Base-by-base conservation (phyloP, 208 protist species). In the Naegleria lovaniensis region DNA sequence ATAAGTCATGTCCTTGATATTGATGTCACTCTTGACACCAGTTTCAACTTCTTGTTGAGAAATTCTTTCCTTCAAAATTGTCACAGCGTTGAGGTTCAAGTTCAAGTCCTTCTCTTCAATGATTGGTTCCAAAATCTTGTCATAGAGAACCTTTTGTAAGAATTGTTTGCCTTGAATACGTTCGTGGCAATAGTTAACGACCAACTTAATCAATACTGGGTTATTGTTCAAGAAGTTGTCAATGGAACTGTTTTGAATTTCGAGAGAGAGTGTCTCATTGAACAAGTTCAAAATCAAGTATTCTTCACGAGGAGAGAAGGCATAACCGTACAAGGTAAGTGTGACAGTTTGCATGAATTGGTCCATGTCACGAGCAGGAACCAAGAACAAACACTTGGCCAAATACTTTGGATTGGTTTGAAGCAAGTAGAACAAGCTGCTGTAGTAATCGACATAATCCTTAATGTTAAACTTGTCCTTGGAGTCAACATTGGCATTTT, bases 341-440 rank as follows among this genome's bases (percentile, higher is more conserved):
- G 95, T 94, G 15, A 95, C 91, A 40, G 92, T 95, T 67, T 95
- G 92, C 2, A 96, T 59, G 75, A 95, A 95, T 29, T 76, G 85
- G 22, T 94, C 92, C 88, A 95, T 91, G 38, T 94, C 87, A 89
- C 95, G 89, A 59, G 91, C 89, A 84, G 93, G 92, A 15, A 95
- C 92, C 33, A 79, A 88, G 36, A 89, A 93, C 83, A 95, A 85
- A 89, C 88, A 83, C n/a, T 92, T 93, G 29, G 95, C 95, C 0
- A 96, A 89, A 88, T 96, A 96, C 51, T 94, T 91, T 75, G 95
- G 94, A 87, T 96, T 85, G 2, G 95, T 96, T 88, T 96, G 95
- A 0, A 96, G 41, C 0, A 96, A 59, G 87, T 96, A 96, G 90
- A 96, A 96, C 15, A 96, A 87, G 40, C 95, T 90, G 84, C 93